phyloP scores from a whole-genome alignment of 129 eudicot genomes.

The Calendula officinalis region DNA sequence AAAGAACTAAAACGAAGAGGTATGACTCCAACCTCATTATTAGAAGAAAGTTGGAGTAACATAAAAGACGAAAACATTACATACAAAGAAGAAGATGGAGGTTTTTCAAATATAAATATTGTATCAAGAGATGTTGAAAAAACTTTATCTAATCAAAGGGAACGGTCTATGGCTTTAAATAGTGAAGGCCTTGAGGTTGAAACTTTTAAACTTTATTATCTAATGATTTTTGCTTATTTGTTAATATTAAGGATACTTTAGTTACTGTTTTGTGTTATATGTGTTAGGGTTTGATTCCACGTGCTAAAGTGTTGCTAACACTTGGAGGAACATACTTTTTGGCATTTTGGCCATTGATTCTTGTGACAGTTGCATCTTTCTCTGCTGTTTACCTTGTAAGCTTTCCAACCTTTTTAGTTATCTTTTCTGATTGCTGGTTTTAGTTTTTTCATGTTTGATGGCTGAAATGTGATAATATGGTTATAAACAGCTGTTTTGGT shows the following conservation, averaged over 20 bases:
- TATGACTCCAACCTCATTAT: slow-evolving; percentile 80
- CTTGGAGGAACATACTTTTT: slow-evolving; percentile 90
- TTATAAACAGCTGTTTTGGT: not conserved
- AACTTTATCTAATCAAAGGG: slow-evolving; percentile 70
- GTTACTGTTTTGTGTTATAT: slow-evolving; percentile 11
- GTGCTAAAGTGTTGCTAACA: slow-evolving; percentile 75
- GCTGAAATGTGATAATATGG: slow-evolving; percentile 22
- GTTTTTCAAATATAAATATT: slow-evolving; percentile 57
- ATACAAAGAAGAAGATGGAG: slow-evolving; percentile 68
- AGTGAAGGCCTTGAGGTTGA: slow-evolving; percentile 98
- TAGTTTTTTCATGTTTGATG: slow-evolving; percentile 2
- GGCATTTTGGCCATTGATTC: slow-evolving; percentile 87
- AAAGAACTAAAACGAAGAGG: slow-evolving; percentile 85
- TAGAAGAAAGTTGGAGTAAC: slow-evolving; percentile 64
- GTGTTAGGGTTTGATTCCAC: slow-evolving; percentile 88
- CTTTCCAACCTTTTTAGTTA: slow-evolving; percentile 13
- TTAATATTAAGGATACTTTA: slow-evolving; percentile 1
- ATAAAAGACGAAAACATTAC: slow-evolving; percentile 50
- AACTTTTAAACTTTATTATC: not conserved
- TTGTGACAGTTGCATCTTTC: slow-evolving; percentile 61
- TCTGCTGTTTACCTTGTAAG: slow-evolving; percentile 78
- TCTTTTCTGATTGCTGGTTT: not conserved
- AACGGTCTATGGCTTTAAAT: slow-evolving; percentile 76
- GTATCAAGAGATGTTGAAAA: slow-evolving; percentile 61
- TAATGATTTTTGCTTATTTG: slow-evolving; percentile 5